These are phyloP conservation scores for Coemansia sp. DNA, from an alignment of 371 early-diverging fungal species.

Conservation along the genomic window DNA sequence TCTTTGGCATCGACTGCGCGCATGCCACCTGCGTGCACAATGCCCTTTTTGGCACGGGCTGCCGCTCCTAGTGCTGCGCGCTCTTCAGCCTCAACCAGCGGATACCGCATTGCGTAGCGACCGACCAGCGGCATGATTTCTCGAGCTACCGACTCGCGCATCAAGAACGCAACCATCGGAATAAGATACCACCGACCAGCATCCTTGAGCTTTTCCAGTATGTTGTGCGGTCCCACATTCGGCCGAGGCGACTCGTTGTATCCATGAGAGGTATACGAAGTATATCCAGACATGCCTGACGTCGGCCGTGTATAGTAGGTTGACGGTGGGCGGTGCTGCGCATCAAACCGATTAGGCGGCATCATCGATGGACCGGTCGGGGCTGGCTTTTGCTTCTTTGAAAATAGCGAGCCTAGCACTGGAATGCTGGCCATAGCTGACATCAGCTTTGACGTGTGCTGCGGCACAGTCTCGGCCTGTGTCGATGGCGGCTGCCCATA, in stretches of 20 bases:
- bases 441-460: constrained; percentile 35
- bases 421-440: constrained; percentile 40
- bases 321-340: constrained; percentile 7
- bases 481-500: constrained; percentile 8
- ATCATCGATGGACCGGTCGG: background rate
- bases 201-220: constrained; percentile 20
- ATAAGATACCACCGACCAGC: constrained; percentile 23
- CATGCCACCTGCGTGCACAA: constrained; percentile 23
- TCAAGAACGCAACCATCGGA: constrained; percentile 20
- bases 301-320: constrained; percentile 18
- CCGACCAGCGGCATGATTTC: constrained; percentile 32
- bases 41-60: constrained; percentile 12
- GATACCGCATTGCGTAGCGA: constrained; percentile 41
- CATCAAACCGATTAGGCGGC: constrained; percentile 4
- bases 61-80: constrained; percentile 13
- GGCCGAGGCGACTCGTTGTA: background rate
- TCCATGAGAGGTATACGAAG: constrained; percentile 10
- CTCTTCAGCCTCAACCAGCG: constrained; percentile 41
- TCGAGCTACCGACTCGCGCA: constrained; percentile 23
- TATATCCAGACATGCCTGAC: constrained; percentile 9
- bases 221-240: constrained; percentile 7
- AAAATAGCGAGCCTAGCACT: constrained; percentile 37
- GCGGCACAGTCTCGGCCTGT: background rate
- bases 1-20: constrained; percentile 30
- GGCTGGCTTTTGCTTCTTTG: constrained; percentile 16